Conservation (phyloP, 1,284 basidiomycete species). For the Limonomyces culmigenus region DNA sequence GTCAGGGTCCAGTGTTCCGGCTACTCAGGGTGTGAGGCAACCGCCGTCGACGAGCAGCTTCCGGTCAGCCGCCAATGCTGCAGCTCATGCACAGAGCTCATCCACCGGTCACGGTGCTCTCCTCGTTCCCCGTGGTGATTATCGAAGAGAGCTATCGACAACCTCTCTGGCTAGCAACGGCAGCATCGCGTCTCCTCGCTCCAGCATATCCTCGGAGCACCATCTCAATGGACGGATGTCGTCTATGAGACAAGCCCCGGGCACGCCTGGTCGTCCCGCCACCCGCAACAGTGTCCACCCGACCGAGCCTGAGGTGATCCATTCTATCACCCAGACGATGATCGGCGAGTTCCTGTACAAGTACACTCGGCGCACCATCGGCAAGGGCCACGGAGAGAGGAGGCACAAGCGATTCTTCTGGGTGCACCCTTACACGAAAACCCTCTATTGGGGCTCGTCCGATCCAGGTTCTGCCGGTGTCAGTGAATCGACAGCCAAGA, state of each 20-base stretch:
- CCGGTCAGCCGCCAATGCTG: constrained; percentile 49
- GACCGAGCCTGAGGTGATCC: constrained; percentile 80
- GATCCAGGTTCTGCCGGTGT: constrained; percentile 84
- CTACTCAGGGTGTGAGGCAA: constrained; percentile 46
- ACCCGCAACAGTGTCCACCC: constrained; percentile 15
- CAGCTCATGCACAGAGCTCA: constrained; percentile 27
- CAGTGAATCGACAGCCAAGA: constrained; percentile 89
- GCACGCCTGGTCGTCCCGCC: constrained; percentile 12
- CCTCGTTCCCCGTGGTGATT: constrained; percentile 22
- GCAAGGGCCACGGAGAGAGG: constrained; percentile 81
- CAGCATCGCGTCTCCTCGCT: constrained; percentile 50
- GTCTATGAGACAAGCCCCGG: constrained; percentile 15
- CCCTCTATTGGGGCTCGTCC: constrained; percentile 90
- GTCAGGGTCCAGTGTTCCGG: constrained; percentile 56
- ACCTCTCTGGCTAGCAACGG: constrained; percentile 50
- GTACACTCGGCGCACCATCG: constrained; percentile 86
- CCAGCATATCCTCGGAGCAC: constrained; percentile 64
- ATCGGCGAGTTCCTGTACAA: constrained; percentile 98
- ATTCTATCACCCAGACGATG: constrained; percentile 99
- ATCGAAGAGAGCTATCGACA: constrained; percentile 37
- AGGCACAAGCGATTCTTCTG: constrained; percentile 97
- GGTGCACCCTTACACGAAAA: constrained; percentile 98
- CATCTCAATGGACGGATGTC: constrained; percentile 20
- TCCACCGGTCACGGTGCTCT: constrained; percentile 18
- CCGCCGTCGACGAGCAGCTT: constrained; percentile 68